These are phyloP conservation scores for Naganishia liquefaciens DNA, from an alignment of 1,284 basidiomycete genomes.

Conservation along the genomic window DNA sequence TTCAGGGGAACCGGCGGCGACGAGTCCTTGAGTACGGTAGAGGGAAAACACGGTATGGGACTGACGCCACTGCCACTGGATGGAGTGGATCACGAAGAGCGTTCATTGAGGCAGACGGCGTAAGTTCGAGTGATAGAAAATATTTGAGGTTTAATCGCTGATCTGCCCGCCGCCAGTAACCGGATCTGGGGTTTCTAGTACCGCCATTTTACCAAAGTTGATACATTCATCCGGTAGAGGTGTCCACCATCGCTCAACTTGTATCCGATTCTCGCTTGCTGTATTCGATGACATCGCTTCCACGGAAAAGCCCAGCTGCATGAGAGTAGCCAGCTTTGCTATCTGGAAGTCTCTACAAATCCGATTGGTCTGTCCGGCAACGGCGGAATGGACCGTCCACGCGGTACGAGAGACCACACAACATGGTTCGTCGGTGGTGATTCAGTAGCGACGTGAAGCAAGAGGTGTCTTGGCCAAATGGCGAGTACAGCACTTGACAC, in stretches of 20 bases:
- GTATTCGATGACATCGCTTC: no score
- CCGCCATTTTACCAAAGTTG: neutral
- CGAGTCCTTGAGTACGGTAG: conserved; percentile 56
- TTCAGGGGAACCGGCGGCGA: conserved; percentile 60
- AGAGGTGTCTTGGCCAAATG: no score
- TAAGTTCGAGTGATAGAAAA: neutral
- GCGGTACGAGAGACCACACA: no score
- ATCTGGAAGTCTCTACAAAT: no score
- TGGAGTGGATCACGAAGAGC: conserved; percentile 31
- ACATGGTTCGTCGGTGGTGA: no score
- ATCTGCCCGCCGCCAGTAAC: neutral
- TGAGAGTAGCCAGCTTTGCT: no score
- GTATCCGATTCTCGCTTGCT: no score
- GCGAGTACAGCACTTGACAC: no score
- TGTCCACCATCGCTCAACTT: neutral
- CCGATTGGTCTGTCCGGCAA: no score
- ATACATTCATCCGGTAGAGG: neutral
- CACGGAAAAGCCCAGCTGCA: no score
- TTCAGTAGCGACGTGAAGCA: no score
- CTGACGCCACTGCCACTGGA: conserved; percentile 39
- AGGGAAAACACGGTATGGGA: conserved; percentile 59
- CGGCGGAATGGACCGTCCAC: no score
- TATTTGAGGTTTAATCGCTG: conserved; percentile 22
- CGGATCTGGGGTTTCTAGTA: conserved; percentile 14
- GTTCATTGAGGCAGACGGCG: conserved; percentile 11